Evolutionary conservation across 495 filamentous ascomycete genomes (phyloP).

Genomic region (Trichoderma reesei): DNA sequence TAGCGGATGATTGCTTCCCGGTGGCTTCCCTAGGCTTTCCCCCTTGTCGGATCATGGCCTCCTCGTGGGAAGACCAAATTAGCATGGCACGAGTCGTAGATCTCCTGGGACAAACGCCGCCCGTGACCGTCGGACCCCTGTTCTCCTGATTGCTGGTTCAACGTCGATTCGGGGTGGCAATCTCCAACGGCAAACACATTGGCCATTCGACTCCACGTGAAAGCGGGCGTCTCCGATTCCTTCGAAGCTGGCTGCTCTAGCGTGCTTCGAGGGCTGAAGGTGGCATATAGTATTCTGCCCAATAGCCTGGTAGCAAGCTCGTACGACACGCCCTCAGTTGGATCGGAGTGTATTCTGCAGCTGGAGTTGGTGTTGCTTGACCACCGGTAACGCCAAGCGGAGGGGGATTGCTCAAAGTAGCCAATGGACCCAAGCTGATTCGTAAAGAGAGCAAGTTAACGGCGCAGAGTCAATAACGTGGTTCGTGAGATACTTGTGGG

Average conservation of each 20-base stretch:
- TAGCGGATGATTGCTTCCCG: conserved; percentile 1
- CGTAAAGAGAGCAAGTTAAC: neutral
- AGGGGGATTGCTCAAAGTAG: neutral
- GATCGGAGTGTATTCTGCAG: neutral
- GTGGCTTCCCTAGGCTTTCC: neutral
- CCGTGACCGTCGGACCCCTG: neutral
- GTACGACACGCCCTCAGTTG: neutral
- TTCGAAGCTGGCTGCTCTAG: neutral
- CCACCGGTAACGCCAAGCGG: neutral
- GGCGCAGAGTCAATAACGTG: neutral
- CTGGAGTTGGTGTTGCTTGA: neutral
- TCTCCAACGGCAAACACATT: neutral
- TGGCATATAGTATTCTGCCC: neutral
- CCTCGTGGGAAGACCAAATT: neutral
- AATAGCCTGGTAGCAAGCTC: neutral
- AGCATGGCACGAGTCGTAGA: neutral
- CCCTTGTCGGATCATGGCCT: neutral
- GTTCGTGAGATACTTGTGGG: neutral
- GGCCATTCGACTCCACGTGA: neutral
- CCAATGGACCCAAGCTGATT: neutral
- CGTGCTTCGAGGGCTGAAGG: neutral
- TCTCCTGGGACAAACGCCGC: neutral
- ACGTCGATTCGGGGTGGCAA: neutral
- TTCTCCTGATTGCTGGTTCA: neutral
- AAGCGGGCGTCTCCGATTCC: neutral